Percentiles rank a stretch among this genome's conserved stretches.
These are phyloP conservation scores for Exophiala oligosperma DNA, from an alignment of 2,329 filamentous ascomycete species.

Conservation along the genomic window DNA sequence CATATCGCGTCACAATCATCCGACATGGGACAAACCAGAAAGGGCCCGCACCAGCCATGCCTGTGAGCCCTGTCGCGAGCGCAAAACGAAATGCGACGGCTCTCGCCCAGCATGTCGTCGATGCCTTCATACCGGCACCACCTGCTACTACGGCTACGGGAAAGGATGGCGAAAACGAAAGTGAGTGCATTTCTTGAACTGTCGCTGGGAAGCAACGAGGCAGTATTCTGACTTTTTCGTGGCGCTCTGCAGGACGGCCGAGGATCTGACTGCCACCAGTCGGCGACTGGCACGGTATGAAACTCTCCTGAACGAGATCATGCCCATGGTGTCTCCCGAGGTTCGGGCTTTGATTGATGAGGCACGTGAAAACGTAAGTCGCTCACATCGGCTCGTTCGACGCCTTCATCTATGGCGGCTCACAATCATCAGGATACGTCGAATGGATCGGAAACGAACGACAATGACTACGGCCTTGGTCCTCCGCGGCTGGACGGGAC, in stretches of 20 bases:
- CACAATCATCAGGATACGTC: constrained; percentile 16
- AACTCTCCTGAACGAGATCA: constrained; percentile 26
- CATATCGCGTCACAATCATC: constrained; percentile 12
- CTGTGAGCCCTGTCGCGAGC: constrained; percentile 30
- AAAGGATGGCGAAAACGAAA: constrained; percentile 32
- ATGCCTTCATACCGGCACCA: constrained; percentile 29
- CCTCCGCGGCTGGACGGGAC: constrained; percentile 11
- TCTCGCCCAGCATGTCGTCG: constrained; percentile 28
- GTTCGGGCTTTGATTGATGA: constrained; percentile 29
- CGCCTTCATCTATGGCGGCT: neutral
- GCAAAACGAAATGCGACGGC: constrained; percentile 31
- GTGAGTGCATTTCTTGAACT: constrained; percentile 13
- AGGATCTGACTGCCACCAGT: constrained; percentile 29
- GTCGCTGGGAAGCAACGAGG: neutral
- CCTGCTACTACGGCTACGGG: constrained; percentile 30
- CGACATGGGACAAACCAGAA: constrained; percentile 28
- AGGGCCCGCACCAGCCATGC: constrained; percentile 30
- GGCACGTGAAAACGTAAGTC: constrained; percentile 25
- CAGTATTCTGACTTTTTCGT: no score
- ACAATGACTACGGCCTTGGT: constrained; percentile 13
- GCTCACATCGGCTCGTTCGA: neutral
- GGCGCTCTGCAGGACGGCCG: constrained; percentile 24
- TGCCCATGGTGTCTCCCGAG: constrained; percentile 27
- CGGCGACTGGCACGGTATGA: constrained; percentile 29
- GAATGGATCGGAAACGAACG: constrained; percentile 24